phyloP scores from a whole-genome alignment of 2,329 filamentous ascomycete species.

The Fusarium guadeloupense region DNA sequence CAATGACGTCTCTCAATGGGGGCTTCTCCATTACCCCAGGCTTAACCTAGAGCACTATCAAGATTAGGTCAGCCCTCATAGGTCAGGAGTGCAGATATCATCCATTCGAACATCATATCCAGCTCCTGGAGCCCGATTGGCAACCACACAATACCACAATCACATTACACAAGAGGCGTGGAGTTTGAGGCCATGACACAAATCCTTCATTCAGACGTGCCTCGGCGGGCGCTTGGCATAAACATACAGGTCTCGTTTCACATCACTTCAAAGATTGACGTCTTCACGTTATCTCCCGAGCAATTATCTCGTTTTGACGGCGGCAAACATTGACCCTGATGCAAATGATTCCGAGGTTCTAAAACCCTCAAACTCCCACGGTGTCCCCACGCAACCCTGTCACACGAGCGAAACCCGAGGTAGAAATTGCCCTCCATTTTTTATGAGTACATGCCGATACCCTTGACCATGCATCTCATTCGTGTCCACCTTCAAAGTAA shows the following conservation, averaged over 20 bases:
- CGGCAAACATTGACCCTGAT: conserved; percentile 56
- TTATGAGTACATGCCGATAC: conserved; percentile 60
- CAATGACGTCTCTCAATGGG: too few species aligned
- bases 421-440: conserved; percentile 54
- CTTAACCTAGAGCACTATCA: not conserved
- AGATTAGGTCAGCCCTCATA: not conserved
- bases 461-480: conserved; percentile 55
- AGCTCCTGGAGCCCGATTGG: not conserved
- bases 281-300: conserved; percentile 45
- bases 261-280: conserved; percentile 38
- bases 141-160: conserved; percentile 1
- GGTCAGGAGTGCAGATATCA: too few species aligned
- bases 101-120: too few species aligned
- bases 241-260: conserved; percentile 33
- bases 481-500: conserved; percentile 56
- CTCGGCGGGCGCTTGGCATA: conserved; percentile 20
- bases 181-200: conserved; percentile 4
- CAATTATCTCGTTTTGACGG: conserved; percentile 49
- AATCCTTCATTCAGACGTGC: conserved; percentile 20
- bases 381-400: conserved; percentile 53
- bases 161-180: conserved; percentile 2
- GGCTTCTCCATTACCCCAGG: not conserved
- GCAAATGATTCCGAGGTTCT: conserved; percentile 61
- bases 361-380: conserved; percentile 58
- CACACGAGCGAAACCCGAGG: conserved; percentile 52